Evolutionary conservation across 352 stramenopile genomes (phyloP), one percentile per base, ranked within the genome.

Genomic region (Albugo laibachii): DNA sequence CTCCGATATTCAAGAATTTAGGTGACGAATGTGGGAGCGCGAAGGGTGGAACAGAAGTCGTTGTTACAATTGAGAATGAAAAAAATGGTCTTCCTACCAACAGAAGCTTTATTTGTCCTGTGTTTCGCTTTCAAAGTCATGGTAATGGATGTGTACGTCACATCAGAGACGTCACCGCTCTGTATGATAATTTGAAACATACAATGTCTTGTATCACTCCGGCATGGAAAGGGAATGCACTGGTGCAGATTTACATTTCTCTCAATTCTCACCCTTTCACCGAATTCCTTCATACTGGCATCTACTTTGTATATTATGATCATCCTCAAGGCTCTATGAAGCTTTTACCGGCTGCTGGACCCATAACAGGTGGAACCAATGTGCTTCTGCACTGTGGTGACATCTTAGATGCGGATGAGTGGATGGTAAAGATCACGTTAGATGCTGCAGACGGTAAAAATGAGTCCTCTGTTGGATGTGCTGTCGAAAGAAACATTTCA

Each of bases 281-380:
- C 14, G 41, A 68, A 15, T 84, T 80, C 38, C 53, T 61, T 5
- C 51, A 66, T 18, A 67, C 69, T 8, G 56, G 39, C 1, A 55
- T 81, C 14, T 63, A 78, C 20, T 84, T 80, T 43, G 48, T 84
- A 13, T 84, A 82, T 21, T 84, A 84, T 44, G 67, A 84, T 19
- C 72, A 69, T 2, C 72, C 72, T 0, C 52, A 79, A n/a, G 72
- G 69, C 0, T 44, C 69, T 21, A 84, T 82, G 41, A 63, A 49
- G 5, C 70, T 84, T 27, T 66, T 81, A 14, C 72, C 72, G 20
- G 45, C 55, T 11, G 72, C 69, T 13, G 72, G 72, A 5, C 72
- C 72, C 0, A 50, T 82, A 27, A 47, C 48, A 13, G 72, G 72
- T 16, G 67, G 66, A 11, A 82, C 72, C 0, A 49, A 74, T 41